Base-by-base conservation (phyloP, 345 rosid genomes). In the Ricinus communis region DNA sequence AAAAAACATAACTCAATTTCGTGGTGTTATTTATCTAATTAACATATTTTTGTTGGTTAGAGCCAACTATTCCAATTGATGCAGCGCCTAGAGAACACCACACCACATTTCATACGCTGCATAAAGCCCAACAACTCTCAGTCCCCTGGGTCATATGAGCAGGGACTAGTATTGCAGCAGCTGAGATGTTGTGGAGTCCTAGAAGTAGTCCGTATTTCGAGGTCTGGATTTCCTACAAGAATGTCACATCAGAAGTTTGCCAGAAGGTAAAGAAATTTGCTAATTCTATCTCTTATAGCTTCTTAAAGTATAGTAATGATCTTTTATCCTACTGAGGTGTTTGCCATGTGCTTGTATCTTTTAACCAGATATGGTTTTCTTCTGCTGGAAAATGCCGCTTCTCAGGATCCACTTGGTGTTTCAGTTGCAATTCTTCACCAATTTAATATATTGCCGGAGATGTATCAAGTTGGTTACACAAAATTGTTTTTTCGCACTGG, bases 361-460 rank as follows among this genome's bases (percentile, higher is more conserved):
- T 73, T 69, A 69, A 43, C 62, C 84, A 95, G 99, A 85, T 95
- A 95, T 76, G 99, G 99, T 70, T 95, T 95, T 82, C 97, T 95
- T 75, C 83, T 95, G 77, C 76, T 90, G 85, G 97, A 87, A 74
- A 85, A 80, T 73, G 85, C 82, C 72, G 87, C 93, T 52, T 84
- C 93, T 49, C 91, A 85, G 84, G 99, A 95, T 74, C 95, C 99
- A 52, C 94, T 95, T 65, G 83, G 93, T 70, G 97, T 95, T 68
- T 92, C 99, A 33, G 97, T 95, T 79, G 99, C 99, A 46, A 95
- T 95, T 77, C 99, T 95, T 79, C 98, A 95, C 80, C 99, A 95
- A 77, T 92, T 95, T 64, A 86, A 88, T 76, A 90, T 95, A 73
- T 86, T 90, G 84, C 98, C 98, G 2, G 99, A 95, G 87, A 92